Conservation (phyloP, 106 monocot species). For the Vanilla planifolia region DNA sequence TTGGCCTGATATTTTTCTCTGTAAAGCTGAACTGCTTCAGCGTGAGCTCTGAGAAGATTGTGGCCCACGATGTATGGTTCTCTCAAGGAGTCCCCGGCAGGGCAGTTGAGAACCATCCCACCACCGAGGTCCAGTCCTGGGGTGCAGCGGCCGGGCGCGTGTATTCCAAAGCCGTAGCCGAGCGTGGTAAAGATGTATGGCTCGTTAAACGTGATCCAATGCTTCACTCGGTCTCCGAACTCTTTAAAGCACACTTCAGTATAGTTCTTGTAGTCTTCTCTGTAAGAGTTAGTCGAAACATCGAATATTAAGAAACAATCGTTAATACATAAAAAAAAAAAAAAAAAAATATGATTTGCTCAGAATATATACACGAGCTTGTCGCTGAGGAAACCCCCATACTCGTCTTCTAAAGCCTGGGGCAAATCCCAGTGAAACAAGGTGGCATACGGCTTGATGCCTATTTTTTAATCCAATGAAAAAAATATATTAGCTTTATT, state of each 20-base stretch:
- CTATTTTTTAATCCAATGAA: no score
- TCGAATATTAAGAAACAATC: neutral
- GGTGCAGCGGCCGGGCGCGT: conserved; percentile 26
- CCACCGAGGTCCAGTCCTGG: neutral
- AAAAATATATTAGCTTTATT: no score
- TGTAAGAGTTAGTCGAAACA: neutral
- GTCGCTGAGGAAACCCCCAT: conserved; percentile 36
- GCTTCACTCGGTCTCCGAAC: conserved; percentile 24
- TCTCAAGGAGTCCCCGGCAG: conserved; percentile 13
- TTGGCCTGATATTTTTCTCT: conserved; percentile 17
- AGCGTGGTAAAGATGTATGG: conserved; percentile 5
- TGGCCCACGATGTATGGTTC: conserved; percentile 24
- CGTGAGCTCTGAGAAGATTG: conserved; percentile 18
- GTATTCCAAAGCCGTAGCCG: conserved; percentile 9
- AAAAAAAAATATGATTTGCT: no score
- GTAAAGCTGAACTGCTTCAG: conserved; percentile 15
- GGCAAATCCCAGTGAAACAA: conserved; percentile 58
- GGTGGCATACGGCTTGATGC: conserved; percentile 44
- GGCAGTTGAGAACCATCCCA: neutral
- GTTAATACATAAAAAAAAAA: no score
- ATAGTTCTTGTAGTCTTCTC: conserved; percentile 18
- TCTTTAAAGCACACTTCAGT: conserved; percentile 13
- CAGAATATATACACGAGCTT: conserved; percentile 33
- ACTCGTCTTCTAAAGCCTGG: conserved; percentile 42
- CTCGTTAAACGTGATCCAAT: conserved; percentile 28